phyloP scores from a whole-genome alignment of 2,329 filamentous ascomycete genomes.

The Myriangium duriaei region DNA sequence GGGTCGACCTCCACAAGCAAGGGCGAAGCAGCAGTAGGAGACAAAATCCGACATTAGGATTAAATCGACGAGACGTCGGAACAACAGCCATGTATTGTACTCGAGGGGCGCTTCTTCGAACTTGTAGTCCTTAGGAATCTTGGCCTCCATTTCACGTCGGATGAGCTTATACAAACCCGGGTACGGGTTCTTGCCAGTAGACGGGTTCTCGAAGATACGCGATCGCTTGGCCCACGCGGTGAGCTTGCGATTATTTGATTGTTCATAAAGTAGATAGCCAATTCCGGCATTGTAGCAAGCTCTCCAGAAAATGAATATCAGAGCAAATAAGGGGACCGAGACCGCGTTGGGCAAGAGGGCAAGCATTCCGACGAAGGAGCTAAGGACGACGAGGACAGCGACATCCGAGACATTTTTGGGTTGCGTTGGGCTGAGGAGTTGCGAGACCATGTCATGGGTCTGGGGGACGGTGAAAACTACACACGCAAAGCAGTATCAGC shows the following conservation, averaged over 20 bases:
- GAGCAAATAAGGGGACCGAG: conserved; percentile 66
- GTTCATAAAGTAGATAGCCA: conserved; percentile 73
- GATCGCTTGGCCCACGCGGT: conserved; percentile 79
- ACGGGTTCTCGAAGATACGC: conserved; percentile 73
- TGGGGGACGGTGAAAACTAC: conserved; percentile 89
- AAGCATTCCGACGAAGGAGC: conserved; percentile 58
- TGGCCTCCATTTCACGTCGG: conserved; percentile 83
- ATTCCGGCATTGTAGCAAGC: conserved; percentile 89
- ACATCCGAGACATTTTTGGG: conserved; percentile 89
- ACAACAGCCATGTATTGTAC: conserved; percentile 98
- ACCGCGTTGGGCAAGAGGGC: conserved; percentile 57
- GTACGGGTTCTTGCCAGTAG: conserved; percentile 67
- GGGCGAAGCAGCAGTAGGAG: conserved; percentile 90
- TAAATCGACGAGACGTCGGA: conserved; percentile 86
- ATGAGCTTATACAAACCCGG: conserved; percentile 73
- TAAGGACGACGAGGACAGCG: conserved; percentile 66
- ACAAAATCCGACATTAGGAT: conserved; percentile 98
- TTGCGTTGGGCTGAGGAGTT: conserved; percentile 84
- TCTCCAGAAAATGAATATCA: conserved; percentile 84
- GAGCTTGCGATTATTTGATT: conserved; percentile 78
- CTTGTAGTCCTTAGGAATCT: conserved; percentile 85
- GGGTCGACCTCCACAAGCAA: conserved; percentile 71
- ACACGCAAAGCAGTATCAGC: conserved; percentile 8
- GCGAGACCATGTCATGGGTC: conserved; percentile 98
- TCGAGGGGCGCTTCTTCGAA: conserved; percentile 89